Evolutionary conservation across 192 early-diverging fungal species (phyloP).

Genomic region (Spinellus fusiger): DNA sequence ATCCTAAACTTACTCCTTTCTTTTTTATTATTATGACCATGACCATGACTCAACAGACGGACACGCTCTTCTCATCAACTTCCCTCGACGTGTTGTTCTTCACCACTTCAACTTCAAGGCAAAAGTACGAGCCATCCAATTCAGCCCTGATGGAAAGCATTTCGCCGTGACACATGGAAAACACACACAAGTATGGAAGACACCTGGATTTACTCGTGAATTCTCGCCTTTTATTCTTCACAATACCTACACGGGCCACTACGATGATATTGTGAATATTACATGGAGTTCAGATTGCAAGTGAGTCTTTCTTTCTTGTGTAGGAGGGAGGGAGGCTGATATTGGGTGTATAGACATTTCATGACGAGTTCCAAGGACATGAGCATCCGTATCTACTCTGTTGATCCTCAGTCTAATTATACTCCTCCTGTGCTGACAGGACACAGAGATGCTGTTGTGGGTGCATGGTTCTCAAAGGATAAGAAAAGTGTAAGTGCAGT

Average conservation of each 20-base stretch:
- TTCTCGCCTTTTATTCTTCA: constrained; percentile 89
- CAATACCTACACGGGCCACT: constrained; percentile 71
- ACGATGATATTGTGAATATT: constrained; percentile 78
- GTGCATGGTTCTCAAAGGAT: constrained; percentile 75
- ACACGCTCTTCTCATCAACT: constrained; percentile 81
- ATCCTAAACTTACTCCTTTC: background rate
- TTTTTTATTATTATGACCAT: background rate
- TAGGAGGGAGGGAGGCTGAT: background rate
- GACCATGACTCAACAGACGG: constrained; percentile 56
- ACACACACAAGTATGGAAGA: constrained; percentile 83
- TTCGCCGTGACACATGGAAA: constrained; percentile 87
- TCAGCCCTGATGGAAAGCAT: constrained; percentile 85
- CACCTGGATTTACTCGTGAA: constrained; percentile 87
- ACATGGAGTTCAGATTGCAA: constrained; percentile 85
- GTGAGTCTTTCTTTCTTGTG: constrained; percentile 28
- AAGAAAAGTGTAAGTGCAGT: constrained; percentile 34
- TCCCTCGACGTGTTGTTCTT: constrained; percentile 76
- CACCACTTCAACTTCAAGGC: constrained; percentile 86
- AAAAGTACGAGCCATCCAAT: constrained; percentile 75
- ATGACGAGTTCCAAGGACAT: constrained; percentile 71
- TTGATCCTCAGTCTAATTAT: constrained; percentile 65
- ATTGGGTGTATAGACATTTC: constrained; percentile 34
- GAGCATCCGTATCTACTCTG: constrained; percentile 68
- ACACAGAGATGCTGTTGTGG: constrained; percentile 79
- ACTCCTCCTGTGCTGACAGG: constrained; percentile 71